Evolutionary conservation across 1,284 basidiomycete species (phyloP).

Genomic region (Cystobasidium pallidum): DNA sequence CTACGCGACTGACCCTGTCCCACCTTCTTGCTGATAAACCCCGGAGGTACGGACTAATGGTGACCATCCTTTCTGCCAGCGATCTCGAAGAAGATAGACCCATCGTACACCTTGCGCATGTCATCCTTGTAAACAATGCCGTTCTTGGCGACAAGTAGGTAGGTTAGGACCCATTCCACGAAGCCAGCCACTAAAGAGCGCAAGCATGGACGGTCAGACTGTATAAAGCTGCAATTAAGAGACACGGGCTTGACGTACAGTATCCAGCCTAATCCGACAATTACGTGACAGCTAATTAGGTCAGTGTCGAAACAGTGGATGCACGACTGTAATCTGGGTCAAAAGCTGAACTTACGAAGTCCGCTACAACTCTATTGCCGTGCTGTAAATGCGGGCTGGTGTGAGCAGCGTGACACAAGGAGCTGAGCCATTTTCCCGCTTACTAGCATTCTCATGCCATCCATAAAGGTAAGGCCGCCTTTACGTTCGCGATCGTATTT

Average conservation of each 20-base stretch:
- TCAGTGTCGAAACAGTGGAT: background rate
- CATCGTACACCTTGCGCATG: slow-evolving; percentile 44
- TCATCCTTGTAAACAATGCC: slow-evolving; percentile 62
- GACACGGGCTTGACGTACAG: background rate
- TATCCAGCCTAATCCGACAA: slow-evolving; percentile 40
- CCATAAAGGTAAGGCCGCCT: slow-evolving; percentile 50
- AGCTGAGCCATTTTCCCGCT: background rate
- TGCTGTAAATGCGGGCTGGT: background rate
- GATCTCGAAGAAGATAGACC: slow-evolving; percentile 49
- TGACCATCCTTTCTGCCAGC: slow-evolving; percentile 42
- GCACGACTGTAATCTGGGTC: too few relatives aligned
- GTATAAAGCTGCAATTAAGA: background rate
- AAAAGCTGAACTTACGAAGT: slow-evolving; percentile 24
- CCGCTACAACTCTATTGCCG: slow-evolving; percentile 40
- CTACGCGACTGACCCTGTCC: too few relatives aligned
- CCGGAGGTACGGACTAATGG: too few relatives aligned
- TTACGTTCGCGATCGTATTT: slow-evolving; percentile 49
- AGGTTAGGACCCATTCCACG: slow-evolving; percentile 57
- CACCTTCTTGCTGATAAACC: too few relatives aligned
- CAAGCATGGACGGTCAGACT: background rate
- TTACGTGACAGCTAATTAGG: too few relatives aligned
- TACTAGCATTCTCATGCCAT: slow-evolving; percentile 47
- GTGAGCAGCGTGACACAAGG: background rate
- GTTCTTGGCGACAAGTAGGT: slow-evolving; percentile 62
- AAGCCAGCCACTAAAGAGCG: slow-evolving; percentile 63